phyloP scores from a whole-genome alignment of 495 filamentous ascomycete genomes.

The Hapsidospora chrysogenum region DNA sequence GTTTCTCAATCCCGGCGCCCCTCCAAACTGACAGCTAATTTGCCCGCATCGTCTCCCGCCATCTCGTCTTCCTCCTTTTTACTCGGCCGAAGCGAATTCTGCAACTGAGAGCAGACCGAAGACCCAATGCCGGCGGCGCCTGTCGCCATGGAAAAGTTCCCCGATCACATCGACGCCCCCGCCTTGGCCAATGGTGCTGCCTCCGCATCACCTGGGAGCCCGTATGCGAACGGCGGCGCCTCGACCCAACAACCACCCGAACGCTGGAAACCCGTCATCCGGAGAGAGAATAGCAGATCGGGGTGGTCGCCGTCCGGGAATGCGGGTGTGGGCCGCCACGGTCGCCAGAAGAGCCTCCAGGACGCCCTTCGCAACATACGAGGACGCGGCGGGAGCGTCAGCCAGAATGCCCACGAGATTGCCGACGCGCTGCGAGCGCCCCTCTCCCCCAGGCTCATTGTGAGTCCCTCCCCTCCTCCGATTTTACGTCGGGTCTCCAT shows the following conservation, averaged over 20 bases:
- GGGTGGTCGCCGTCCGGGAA: slow-evolving; percentile 2
- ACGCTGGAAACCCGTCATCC: neutral
- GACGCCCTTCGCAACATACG: slow-evolving; percentile 72
- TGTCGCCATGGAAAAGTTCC: slow-evolving; percentile 35
- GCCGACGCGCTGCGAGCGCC: slow-evolving; percentile 82
- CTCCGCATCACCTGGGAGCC: too few species aligned
- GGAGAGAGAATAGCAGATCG: neutral
- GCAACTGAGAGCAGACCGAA: too few species aligned
- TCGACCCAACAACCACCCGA: neutral
- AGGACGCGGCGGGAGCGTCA: slow-evolving; percentile 62
- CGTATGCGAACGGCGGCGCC: too few species aligned
- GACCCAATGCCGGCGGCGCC: too few species aligned
- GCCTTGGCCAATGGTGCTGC: slow-evolving; percentile 23
- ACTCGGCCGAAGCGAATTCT: too few species aligned
- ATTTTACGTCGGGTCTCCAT: neutral
- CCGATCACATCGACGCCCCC: slow-evolving; percentile 28
- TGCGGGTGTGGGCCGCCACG: slow-evolving; percentile 30
- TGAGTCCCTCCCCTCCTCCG: slow-evolving; percentile 29
- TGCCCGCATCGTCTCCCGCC: too few species aligned
- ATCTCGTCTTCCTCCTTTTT: too few species aligned
- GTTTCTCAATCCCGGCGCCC: too few species aligned
- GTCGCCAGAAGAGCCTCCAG: slow-evolving; percentile 65
- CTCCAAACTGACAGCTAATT: too few species aligned
- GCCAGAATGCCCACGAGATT: slow-evolving; percentile 83
- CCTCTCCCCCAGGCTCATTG: slow-evolving; percentile 70